These are phyloP conservation scores for Talaromyces sp. DNA, from an alignment of 2,329 filamentous ascomycete species.

Conservation along the genomic window DNA sequence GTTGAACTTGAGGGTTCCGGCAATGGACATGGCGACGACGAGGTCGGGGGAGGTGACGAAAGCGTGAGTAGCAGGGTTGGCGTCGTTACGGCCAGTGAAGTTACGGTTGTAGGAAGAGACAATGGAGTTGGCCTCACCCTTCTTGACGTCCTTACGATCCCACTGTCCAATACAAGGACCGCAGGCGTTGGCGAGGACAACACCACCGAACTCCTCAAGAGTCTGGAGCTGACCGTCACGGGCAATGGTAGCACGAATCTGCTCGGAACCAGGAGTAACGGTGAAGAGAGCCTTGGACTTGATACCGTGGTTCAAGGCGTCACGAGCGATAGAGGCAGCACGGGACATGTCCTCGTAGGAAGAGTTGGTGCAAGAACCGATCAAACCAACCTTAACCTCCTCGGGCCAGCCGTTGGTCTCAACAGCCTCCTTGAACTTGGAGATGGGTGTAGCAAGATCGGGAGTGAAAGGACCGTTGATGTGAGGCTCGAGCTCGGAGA, in stretches of 20 bases:
- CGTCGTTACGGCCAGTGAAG: conserved; percentile 97
- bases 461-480: conserved; percentile 99
- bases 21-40: conserved; percentile 80
- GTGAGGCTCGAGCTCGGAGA: conserved; percentile 90
- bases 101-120: conserved; percentile 99
- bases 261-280: conserved; percentile 93
- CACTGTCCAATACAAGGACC: conserved; percentile 92
- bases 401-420: conserved; percentile 95
- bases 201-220: conserved; percentile 92
- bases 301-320: conserved; percentile 86
- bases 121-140: conserved; percentile 94
- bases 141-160: conserved; percentile 90
- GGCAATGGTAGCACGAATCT: conserved; percentile 89
- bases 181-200: conserved; percentile 93
- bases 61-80: conserved; percentile 89
- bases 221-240: conserved; percentile 89
- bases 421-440: conserved; percentile 92
- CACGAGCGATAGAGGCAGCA: conserved; percentile 83
- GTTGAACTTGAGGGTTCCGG: conserved; percentile 88
- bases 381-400: conserved; percentile 93
- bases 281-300: conserved; percentile 94
- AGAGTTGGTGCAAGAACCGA: conserved; percentile 97
- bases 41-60: conserved; percentile 90
- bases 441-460: conserved; percentile 95
- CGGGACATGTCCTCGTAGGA: conserved; percentile 89